Evolutionary conservation across 2,329 filamentous ascomycete genomes (phyloP), one percentile per base, ranked within the genome.

Genomic region (Phialophora macrospora): DNA sequence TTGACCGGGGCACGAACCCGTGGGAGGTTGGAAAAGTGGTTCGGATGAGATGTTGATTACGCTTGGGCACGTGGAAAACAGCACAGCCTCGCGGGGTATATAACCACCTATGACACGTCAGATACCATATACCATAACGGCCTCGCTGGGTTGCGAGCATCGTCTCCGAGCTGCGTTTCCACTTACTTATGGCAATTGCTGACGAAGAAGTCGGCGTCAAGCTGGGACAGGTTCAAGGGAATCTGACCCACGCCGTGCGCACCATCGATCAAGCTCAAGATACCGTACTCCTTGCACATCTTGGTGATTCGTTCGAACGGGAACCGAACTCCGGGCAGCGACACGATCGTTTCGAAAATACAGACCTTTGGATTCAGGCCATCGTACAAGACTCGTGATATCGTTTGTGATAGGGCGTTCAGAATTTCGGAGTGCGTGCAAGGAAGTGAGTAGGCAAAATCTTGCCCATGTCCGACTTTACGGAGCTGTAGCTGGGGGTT

Each of bases 211-310:
- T 97, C 93, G 0, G 92, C 88, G 68, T 93, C 85, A 2, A 93
- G 79, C 3, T 78, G 76, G 0, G 75, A 69, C 14, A 97, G 78
- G 76, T 96, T 86, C 7, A 97, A 77, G 0, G 84, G 81, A 7
- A 97, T 83, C 77, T 95, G 90, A 1, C 94, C 94, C 26, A 96
- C 80, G 0, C 90, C 89, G 77, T 98, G 94, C 0, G 94, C 94
- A 17, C 87, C 93, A 75, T 98, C 94, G 44, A 97, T 81, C 22
- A 92, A 80, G 72, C 89, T 93, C 61, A 94, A 74, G 2, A 97
- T 80, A 0, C 85, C 86, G 26, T 88, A 80, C 63, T 88, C 84
- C 52, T 82, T 84, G 75, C 93, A 97, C 0, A 85, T 82, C 7
- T 77, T 75, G 1, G 85, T 83, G 63, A 97, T 78, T 1, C 76